A percentile compares a stretch with the other conserved stretches of the same genome.
phyloP scores from a whole-genome alignment of 805 yeast genomes.

The Candida jianshihensis region DNA sequence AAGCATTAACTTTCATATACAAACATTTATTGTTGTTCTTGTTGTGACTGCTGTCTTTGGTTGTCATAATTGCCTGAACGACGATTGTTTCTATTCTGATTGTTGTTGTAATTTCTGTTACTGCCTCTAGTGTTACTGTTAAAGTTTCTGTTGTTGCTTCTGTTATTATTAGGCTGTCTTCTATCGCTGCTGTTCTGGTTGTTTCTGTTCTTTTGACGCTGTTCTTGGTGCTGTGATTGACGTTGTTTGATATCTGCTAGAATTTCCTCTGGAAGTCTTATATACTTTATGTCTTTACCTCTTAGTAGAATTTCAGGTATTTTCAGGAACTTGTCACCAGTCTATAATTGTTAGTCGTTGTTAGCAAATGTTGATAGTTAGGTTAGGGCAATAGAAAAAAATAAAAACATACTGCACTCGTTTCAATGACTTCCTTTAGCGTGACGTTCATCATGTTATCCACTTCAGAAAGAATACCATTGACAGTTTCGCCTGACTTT shows the following conservation, averaged over 20 bases:
- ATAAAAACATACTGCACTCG: slow-evolving; percentile 33
- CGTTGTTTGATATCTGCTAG: slow-evolving; percentile 73
- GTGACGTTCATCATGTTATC: slow-evolving; percentile 97
- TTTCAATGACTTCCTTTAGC: slow-evolving; percentile 64
- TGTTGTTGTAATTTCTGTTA: slow-evolving; percentile 16
- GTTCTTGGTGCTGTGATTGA: slow-evolving; percentile 43
- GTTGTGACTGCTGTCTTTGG: slow-evolving; percentile 7
- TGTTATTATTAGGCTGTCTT: slow-evolving; percentile 26
- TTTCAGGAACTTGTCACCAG: slow-evolving; percentile 56
- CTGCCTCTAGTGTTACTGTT: slow-evolving; percentile 13
- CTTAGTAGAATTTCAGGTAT: slow-evolving; percentile 73
- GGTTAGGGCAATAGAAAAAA: neutral
- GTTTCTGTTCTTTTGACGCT: slow-evolving; percentile 35
- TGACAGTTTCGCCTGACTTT: slow-evolving; percentile 83
- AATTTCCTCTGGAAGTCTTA: slow-evolving; percentile 68
- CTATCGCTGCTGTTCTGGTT: slow-evolving; percentile 24
- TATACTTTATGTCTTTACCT: slow-evolving; percentile 76
- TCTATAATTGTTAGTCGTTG: slow-evolving; percentile 21
- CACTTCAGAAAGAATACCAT: slow-evolving; percentile 77
- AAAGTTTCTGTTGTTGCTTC: slow-evolving; percentile 23
- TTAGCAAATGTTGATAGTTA: neutral
- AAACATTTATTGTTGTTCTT: slow-evolving; percentile 1
- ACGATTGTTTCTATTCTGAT: slow-evolving; percentile 10
- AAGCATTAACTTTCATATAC: too few species aligned
- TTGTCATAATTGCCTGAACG: slow-evolving; percentile 3